These are phyloP conservation scores for Cucurbita maxima DNA, from an alignment of 306 rosid genomes.

Conservation along the genomic window DNA sequence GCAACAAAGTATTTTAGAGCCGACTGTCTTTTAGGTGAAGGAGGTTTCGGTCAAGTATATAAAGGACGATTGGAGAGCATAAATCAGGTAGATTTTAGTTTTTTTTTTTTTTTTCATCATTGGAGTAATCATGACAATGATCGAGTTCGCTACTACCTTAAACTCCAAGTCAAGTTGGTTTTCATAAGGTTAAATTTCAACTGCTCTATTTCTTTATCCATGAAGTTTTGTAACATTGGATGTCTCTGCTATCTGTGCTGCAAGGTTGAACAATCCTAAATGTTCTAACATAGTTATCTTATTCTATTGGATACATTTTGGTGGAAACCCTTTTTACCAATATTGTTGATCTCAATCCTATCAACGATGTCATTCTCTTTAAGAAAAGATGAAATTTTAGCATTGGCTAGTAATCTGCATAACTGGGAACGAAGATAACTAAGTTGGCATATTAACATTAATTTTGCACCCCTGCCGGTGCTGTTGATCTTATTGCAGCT, in stretches of 20 bases:
- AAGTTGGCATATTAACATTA: neutral
- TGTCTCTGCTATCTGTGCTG: neutral
- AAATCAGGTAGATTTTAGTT: slow-evolving; percentile 23
- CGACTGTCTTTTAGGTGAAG: slow-evolving; percentile 47
- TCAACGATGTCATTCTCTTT: neutral
- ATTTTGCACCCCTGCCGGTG: neutral
- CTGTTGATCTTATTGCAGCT: neutral
- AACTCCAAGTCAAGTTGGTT: neutral
- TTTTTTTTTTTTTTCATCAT: neutral
- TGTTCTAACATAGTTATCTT: neutral
- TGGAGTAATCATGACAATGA: neutral
- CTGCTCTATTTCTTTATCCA: neutral
- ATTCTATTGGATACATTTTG: neutral
- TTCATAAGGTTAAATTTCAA: neutral
- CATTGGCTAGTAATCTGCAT: neutral
- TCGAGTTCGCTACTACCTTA: neutral
- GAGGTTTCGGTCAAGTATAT: slow-evolving; percentile 48
- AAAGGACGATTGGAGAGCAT: slow-evolving; percentile 39
- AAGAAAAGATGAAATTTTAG: neutral
- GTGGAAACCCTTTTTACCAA: neutral
- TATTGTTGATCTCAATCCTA: neutral
- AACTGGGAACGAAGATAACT: neutral
- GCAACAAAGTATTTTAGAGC: slow-evolving; percentile 41
- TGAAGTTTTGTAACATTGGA: neutral
- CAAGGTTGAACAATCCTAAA: neutral